Conservation (phyloP, 108 stramenopile genomes). For the Stephanodiscus minutulus region DNA sequence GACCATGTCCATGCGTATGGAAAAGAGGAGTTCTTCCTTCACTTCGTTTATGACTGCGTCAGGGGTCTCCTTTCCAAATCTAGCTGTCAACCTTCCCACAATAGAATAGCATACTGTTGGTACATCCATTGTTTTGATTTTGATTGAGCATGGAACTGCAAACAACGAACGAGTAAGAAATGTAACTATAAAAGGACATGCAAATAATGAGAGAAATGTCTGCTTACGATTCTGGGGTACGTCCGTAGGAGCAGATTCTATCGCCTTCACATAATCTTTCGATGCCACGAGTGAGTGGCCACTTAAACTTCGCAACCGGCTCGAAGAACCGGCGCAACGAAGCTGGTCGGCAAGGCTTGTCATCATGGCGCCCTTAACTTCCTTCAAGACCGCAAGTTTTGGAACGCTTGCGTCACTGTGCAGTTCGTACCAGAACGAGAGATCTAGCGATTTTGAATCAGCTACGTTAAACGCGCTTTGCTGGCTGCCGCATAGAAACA, state of each 20-base stretch:
- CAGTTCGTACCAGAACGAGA: slow-evolving; percentile 39
- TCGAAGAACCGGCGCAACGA: slow-evolving; percentile 16
- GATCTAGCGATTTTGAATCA: slow-evolving; percentile 16
- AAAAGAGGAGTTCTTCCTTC: slow-evolving; percentile 23
- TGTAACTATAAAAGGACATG: background rate
- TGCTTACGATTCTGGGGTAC: slow-evolving; percentile 11
- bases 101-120: slow-evolving; percentile 39
- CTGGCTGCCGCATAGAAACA: slow-evolving; percentile 1
- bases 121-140: slow-evolving; percentile 11
- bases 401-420: slow-evolving; percentile 25
- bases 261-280: slow-evolving; percentile 18
- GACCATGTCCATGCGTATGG: slow-evolving; percentile 33
- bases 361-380: slow-evolving; percentile 32
- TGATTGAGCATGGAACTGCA: slow-evolving; percentile 33
- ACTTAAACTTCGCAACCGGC: slow-evolving; percentile 5
- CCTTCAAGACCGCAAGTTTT: slow-evolving; percentile 14
- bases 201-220: background rate
- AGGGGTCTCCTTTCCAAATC: slow-evolving; percentile 20
- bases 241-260: slow-evolving; percentile 23
- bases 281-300: background rate
- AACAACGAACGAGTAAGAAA: background rate
- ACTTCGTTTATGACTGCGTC: background rate
- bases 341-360: slow-evolving; percentile 21
- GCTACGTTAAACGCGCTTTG: slow-evolving; percentile 11
- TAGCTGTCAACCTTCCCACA: slow-evolving; percentile 30